Base-by-base conservation (phyloP, 495 filamentous ascomycete genomes). In the Penicillium paxilli region DNA sequence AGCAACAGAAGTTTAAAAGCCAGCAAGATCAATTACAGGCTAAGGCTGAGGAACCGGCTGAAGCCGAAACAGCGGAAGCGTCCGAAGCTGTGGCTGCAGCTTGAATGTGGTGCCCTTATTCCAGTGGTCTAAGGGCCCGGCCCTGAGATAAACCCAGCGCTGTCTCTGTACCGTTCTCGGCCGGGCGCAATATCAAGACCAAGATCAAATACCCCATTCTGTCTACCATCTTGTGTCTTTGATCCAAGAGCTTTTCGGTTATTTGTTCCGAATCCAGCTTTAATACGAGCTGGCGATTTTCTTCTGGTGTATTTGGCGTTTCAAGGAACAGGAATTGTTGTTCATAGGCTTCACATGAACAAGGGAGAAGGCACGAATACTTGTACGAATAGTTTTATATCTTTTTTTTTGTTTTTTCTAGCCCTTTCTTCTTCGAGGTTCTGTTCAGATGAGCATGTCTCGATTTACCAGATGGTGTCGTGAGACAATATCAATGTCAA, bases 371-470 rank as follows among this genome's bases (percentile, higher is more conserved):
- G 47, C 40, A 28, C 40, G 37, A 56, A 33, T 25, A 54, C 35
- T 33, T 66, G 61, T 66, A 66, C 49, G 58, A 66, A 62, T 64
- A 66, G 52, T 32, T 51, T 38, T 37, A 47, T 50, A 37, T 33
- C 20, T 38, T 6, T 51, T 21, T 49, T 23, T n/a, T 23, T 10
- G n/a, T 44, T 30, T 10, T 14, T 16, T 16, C 19, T 30, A 44
- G 41, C 22, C n/a, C 41, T 55, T 21, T 20, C 9, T 30, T 28
- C 46, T 41, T 30, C n/a, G 12, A 14, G 30, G 11, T 32, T 32
- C 30, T 32, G 30, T 32, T 32, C 30, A 10, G n/a, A n/a, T n/a
- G 4, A 32, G n/a, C n/a, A 32, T 12, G 30, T 32, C n/a, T 14
- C 11, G 30, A 11, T 32, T 19, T 38, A 38, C 17, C 14, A 38